phyloP scores from a whole-genome alignment of 176 grass and related monocot species.

The bread wheat (Triticum aestivum) region DNA sequence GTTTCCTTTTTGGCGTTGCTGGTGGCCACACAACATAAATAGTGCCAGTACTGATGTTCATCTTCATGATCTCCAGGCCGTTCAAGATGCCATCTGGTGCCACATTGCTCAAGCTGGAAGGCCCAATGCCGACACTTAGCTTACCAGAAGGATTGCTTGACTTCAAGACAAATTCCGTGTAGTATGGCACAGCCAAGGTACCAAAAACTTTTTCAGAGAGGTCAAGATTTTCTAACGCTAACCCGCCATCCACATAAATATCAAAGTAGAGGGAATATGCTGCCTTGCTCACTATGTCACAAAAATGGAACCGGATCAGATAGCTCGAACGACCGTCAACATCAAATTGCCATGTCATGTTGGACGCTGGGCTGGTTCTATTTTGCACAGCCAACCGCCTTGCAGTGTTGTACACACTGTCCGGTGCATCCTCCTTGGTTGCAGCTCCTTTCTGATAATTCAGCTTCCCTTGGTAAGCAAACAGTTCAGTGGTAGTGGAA shows the following conservation, averaged over 20 bases:
- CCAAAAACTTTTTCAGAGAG: constrained; percentile 45
- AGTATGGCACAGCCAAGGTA: constrained; percentile 60
- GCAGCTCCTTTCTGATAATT: constrained; percentile 50
- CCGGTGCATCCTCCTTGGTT: constrained; percentile 54
- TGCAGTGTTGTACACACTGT: constrained; percentile 70
- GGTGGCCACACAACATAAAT: constrained; percentile 40
- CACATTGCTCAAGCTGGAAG: constrained; percentile 42
- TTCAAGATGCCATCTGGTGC: constrained; percentile 70
- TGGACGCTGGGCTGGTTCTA: constrained; percentile 38
- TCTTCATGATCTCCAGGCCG: constrained; percentile 97
- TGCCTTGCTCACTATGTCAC: constrained; percentile 83
- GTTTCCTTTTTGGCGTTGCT: constrained; percentile 11
- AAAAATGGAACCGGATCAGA: constrained; percentile 88
- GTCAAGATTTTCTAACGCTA: constrained; percentile 56
- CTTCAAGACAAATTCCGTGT: constrained; percentile 68
- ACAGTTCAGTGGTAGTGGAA: constrained; percentile 7
- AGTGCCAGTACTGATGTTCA: constrained; percentile 77
- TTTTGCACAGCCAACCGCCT: constrained; percentile 55
- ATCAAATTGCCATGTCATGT: constrained; percentile 87
- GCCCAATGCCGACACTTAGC: constrained; percentile 68
- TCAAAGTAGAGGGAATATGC: constrained; percentile 57
- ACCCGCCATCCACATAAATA: constrained; percentile 69
- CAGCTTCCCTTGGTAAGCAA: constrained; percentile 33
- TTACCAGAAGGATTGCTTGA: constrained; percentile 73
- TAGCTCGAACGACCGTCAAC: constrained; percentile 58